Evolutionary conservation across 1,284 basidiomycete species (phyloP).

Genomic region (Microbotryum intermedium): DNA sequence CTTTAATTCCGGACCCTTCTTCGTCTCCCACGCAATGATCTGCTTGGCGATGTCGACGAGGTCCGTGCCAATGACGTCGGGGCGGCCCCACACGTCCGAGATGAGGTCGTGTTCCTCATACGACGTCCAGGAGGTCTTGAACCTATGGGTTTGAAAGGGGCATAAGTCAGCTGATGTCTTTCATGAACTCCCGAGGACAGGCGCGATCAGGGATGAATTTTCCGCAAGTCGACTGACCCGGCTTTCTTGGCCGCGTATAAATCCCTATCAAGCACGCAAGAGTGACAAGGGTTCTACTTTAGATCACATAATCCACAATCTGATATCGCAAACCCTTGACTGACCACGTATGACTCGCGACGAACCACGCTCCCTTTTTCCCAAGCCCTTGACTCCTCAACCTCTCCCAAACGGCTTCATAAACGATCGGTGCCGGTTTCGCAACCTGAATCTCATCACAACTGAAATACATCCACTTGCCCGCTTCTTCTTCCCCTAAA

Average conservation of each 20-base stretch:
- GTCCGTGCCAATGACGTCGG: slow-evolving; percentile 21
- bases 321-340: background rate
- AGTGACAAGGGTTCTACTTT: too few species aligned
- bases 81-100: slow-evolving; percentile 8
- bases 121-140: slow-evolving; percentile 16
- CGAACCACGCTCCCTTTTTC: slow-evolving; percentile 12
- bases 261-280: slow-evolving; percentile 5
- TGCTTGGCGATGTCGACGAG: slow-evolving; percentile 13
- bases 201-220: background rate
- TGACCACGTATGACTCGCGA: slow-evolving; percentile 19
- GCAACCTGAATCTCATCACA: slow-evolving; percentile 18
- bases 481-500: background rate
- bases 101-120: slow-evolving; percentile 21
- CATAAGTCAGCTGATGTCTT: background rate
- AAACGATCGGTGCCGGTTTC: slow-evolving; percentile 21
- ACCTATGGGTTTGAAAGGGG: background rate
- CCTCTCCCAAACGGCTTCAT: slow-evolving; percentile 10
- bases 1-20: background rate
- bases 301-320: too few species aligned
- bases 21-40: slow-evolving; percentile 9
- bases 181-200: background rate
- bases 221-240: slow-evolving; percentile 6
- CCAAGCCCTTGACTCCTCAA: background rate
- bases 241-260: slow-evolving; percentile 18
- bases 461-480: slow-evolving; percentile 10